Evolutionary conservation across 352 stramenopile genomes (phyloP), one percentile per base, ranked within the genome.

Genomic region (Peronospora destructor): DNA sequence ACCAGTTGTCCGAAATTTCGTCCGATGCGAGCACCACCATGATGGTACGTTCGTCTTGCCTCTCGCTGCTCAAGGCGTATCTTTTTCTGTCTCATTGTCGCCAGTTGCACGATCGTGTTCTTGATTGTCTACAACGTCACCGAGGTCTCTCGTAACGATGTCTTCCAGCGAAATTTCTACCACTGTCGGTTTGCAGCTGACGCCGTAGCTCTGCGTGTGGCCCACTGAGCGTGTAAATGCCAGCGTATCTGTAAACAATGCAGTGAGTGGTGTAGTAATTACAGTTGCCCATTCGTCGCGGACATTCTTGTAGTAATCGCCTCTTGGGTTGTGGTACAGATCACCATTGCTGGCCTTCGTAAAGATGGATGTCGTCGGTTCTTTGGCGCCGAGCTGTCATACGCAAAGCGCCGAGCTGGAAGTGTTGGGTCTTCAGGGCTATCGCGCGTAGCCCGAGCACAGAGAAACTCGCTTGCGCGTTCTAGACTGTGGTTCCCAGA

Each of bases 1-100:
- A 76, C 84, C 85, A 95, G n/a, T n/a, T 91, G 62, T 95, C 85
- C 85, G 84, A 95, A 95, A n/a, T 57, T 11, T 84, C 85, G 59
- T 95, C 85, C 0, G 78, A 88, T 1, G 79, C 85, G 13, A 91
- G 66, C 6, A 92, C 26, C 1, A 95, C 41, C 39, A 71, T 70
- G 33, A 92, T 56, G 13, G 21, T 56, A 3, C 32, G 14, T n/a
- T 39, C n/a, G 11, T 40, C 37, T 19, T 16, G 30, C 10, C 49
- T 45, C 3, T 60, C 32, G 21, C 43, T 52, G 19, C 16, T 47
- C 5, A 44, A 56, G 6, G 30, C 13, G 14, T 21, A 46, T 12
- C 33, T 49, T 6, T 28, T 60, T 14, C 37, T 54, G 11, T 62
- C 56, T 28, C 3, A 45, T 53, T 35, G 3, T 49, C 47, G 4